A percentile compares a stretch with the other conserved stretches of the same genome.
Evolutionary conservation across 352 stramenopile genomes (phyloP).

Genomic region (Phytophthora sp.): DNA sequence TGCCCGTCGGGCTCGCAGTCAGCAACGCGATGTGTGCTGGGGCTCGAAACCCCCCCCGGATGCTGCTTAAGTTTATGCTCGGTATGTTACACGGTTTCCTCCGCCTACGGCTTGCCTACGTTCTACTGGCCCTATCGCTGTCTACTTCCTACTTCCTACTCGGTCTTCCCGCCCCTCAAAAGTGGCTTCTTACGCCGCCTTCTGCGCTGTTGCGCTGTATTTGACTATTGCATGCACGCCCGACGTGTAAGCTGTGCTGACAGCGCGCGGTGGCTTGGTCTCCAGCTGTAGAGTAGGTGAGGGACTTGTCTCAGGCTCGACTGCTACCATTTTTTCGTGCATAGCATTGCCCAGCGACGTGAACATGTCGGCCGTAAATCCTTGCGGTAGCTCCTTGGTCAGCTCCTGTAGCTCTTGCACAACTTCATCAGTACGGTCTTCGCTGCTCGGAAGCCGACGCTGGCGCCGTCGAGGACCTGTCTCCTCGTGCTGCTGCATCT

Average conservation of each 20-base stretch:
- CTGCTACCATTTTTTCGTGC: slow-evolving; percentile 35
- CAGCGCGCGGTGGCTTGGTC: neutral
- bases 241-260: neutral
- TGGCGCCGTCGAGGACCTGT: slow-evolving; percentile 13
- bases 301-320: slow-evolving; percentile 15
- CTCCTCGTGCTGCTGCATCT: slow-evolving; percentile 23
- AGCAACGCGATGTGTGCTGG: slow-evolving; percentile 3
- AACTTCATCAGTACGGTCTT: slow-evolving; percentile 36
- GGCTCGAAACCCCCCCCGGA: too few relatives aligned
- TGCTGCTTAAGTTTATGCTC: slow-evolving; percentile 1
- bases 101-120: slow-evolving; percentile 12
- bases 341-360: slow-evolving; percentile 63
- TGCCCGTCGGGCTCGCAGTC: slow-evolving; percentile 3
- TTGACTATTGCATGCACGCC: slow-evolving; percentile 6
- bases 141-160: slow-evolving; percentile 9
- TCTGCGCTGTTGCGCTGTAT: slow-evolving; percentile 18
- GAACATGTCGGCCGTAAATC: slow-evolving; percentile 70
- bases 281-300: slow-evolving; percentile 19
- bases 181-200: slow-evolving; percentile 19
- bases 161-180: slow-evolving; percentile 13
- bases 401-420: slow-evolving; percentile 44
- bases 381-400: slow-evolving; percentile 52
- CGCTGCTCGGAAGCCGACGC: slow-evolving; percentile 28
- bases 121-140: too few relatives aligned
- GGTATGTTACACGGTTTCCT: slow-evolving; percentile 30